Evolutionary conservation across 176 grass and related monocot species (phyloP).

Genomic region (Carex parvula): DNA sequence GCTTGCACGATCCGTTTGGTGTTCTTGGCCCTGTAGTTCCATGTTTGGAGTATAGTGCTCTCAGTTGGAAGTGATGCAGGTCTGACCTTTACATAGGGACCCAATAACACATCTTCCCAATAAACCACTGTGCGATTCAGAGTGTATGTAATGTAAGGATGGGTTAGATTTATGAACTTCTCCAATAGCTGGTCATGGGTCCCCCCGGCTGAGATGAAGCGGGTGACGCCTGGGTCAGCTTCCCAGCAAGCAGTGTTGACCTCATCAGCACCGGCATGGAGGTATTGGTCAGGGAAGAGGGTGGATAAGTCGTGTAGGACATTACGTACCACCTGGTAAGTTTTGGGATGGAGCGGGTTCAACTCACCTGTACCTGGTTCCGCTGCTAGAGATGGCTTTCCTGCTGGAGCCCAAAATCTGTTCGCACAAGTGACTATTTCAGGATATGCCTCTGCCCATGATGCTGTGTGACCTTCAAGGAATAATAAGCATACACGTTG

Average conservation of each 20-base stretch:
- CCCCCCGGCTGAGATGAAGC: slow-evolving; percentile 53
- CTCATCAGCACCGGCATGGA: slow-evolving; percentile 83
- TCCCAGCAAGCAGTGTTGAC: slow-evolving; percentile 96
- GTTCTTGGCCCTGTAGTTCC: slow-evolving; percentile 89
- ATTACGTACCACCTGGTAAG: slow-evolving; percentile 67
- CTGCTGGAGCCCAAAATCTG: slow-evolving; percentile 72
- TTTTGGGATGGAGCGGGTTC: slow-evolving; percentile 73
- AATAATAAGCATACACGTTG: background rate
- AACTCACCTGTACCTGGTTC: slow-evolving; percentile 87
- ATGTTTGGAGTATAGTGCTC: slow-evolving; percentile 88
- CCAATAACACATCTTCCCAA: slow-evolving; percentile 93
- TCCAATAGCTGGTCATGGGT: slow-evolving; percentile 70
- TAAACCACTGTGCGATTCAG: slow-evolving; percentile 88
- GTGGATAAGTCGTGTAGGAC: slow-evolving; percentile 59
- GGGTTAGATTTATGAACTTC: slow-evolving; percentile 69
- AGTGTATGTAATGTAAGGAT: slow-evolving; percentile 51
- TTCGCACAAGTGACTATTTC: slow-evolving; percentile 86
- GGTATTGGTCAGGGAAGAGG: slow-evolving; percentile 62
- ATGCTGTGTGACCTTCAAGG: slow-evolving; percentile 63
- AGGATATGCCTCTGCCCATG: slow-evolving; percentile 80
- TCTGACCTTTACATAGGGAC: slow-evolving; percentile 46
- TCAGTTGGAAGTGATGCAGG: slow-evolving; percentile 50
- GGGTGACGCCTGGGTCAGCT: slow-evolving; percentile 43
- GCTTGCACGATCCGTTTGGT: slow-evolving; percentile 76
- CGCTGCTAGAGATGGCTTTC: slow-evolving; percentile 49